Evolutionary conservation across 495 filamentous ascomycete genomes (phyloP).

Genomic region (Cetradonia linearis): DNA sequence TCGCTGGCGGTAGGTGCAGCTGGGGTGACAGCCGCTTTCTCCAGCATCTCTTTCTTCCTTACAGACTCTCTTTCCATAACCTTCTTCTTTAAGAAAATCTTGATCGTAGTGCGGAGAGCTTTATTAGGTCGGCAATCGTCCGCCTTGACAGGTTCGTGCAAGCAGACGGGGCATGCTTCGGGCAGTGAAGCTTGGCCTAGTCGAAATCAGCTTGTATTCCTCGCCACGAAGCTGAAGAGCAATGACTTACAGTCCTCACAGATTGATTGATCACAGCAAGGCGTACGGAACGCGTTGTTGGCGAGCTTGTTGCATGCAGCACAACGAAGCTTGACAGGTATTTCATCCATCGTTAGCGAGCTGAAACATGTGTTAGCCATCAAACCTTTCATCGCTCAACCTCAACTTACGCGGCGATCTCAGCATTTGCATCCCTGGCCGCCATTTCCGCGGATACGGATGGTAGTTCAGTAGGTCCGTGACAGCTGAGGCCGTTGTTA

Average conservation of each 20-base stretch:
- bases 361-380: constrained; percentile 33
- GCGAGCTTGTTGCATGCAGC: constrained; percentile 84
- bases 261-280: constrained; percentile 92
- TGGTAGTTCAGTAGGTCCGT: constrained; percentile 1
- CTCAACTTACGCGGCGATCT: constrained; percentile 24
- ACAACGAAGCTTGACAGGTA: constrained; percentile 90
- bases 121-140: constrained; percentile 87
- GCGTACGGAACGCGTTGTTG: constrained; percentile 80
- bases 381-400: not conserved
- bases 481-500: not conserved
- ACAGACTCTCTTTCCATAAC: constrained; percentile 49
- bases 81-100: constrained; percentile 82
- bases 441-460: constrained; percentile 2
- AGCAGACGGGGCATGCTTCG: constrained; percentile 82
- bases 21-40: constrained; percentile 30
- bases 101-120: constrained; percentile 74
- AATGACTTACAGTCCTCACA: constrained; percentile 71
- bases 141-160: constrained; percentile 72
- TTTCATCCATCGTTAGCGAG: constrained; percentile 69
- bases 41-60: constrained; percentile 23
- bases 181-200: constrained; percentile 68
- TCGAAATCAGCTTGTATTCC: constrained; percentile 23
- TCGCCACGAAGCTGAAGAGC: not conserved
- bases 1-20: constrained; percentile 20
- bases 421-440: constrained; percentile 19